Percentiles rank a stretch among this genome's conserved stretches.
These are phyloP conservation scores for Didymella exigua DNA, from an alignment of 2,329 filamentous ascomycete genomes.

Conservation along the genomic window DNA sequence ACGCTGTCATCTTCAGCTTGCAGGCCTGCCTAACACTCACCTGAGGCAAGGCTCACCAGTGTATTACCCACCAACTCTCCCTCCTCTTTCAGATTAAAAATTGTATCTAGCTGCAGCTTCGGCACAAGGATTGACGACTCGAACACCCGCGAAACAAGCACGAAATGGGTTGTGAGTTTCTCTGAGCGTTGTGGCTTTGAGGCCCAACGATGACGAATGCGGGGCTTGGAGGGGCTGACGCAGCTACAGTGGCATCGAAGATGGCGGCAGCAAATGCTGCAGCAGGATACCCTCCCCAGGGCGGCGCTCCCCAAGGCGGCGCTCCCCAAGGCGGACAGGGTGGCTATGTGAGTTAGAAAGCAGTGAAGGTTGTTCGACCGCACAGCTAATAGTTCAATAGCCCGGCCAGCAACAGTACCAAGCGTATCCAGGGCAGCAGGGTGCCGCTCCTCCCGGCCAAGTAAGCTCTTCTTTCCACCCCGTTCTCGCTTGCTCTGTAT, in stretches of 20 bases:
- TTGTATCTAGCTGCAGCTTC: slow-evolving; percentile 2
- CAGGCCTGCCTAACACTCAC: slow-evolving; percentile 9
- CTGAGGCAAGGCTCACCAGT: slow-evolving; percentile 16
- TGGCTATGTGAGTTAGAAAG: slow-evolving; percentile 58
- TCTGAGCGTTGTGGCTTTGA: slow-evolving; percentile 4
- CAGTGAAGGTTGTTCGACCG: slow-evolving; percentile 14
- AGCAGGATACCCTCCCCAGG: slow-evolving; percentile 44
- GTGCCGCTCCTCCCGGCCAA: slow-evolving; percentile 49
- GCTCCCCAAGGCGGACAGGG: slow-evolving; percentile 34
- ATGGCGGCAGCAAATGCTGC: slow-evolving; percentile 52
- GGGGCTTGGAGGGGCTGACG: slow-evolving; percentile 36
- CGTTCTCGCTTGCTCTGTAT: slow-evolving; percentile 38
- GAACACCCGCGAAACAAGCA: slow-evolving; percentile 1
- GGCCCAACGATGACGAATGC: slow-evolving; percentile 23
- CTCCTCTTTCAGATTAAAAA: not conserved
- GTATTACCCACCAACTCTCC: slow-evolving; percentile 10
- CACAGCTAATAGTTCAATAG: slow-evolving; percentile 43
- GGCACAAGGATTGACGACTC: not conserved
- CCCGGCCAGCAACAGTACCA: slow-evolving; percentile 60
- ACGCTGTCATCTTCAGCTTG: slow-evolving; percentile 15
- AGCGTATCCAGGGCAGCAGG: slow-evolving; percentile 61
- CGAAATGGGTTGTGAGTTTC: slow-evolving; percentile 15
- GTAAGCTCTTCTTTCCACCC: slow-evolving; percentile 30
- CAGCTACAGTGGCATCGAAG: slow-evolving; percentile 53
- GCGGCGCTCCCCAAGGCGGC: slow-evolving; percentile 41